A percentile compares a stretch with the other conserved stretches of the same genome.
These are phyloP conservation scores for Candida incommunis DNA, from an alignment of 805 yeast genomes.

Conservation along the genomic window DNA sequence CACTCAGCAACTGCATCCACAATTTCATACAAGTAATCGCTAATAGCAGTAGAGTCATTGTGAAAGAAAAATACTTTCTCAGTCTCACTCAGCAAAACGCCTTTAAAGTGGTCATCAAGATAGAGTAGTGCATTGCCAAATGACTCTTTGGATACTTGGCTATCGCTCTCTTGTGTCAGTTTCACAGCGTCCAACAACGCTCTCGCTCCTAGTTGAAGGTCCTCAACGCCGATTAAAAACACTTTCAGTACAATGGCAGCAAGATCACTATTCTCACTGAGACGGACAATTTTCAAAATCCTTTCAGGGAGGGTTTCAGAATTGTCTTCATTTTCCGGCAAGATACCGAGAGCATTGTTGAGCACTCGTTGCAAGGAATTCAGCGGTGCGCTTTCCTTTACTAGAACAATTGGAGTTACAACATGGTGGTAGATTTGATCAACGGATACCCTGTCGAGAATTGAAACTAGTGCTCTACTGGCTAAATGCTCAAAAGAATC, in stretches of 20 bases:
- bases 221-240: neutral
- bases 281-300: neutral
- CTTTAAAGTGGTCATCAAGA: conserved; percentile 8
- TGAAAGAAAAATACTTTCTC: conserved; percentile 11
- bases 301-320: neutral
- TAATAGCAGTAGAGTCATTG: conserved; percentile 12
- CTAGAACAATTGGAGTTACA: neutral
- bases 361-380: neutral
- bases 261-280: neutral
- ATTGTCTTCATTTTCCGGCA: neutral
- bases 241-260: neutral
- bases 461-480: neutral
- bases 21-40: conserved; percentile 9
- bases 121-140: conserved; percentile 12
- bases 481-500: neutral
- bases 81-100: conserved; percentile 7
- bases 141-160: neutral
- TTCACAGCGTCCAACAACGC: neutral
- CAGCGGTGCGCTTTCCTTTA: neutral
- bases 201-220: neutral
- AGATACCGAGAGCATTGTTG: neutral
- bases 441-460: neutral
- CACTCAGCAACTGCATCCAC: conserved; percentile 15
- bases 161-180: neutral
- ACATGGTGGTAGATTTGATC: neutral